Evolutionary conservation across 768 basidiomycete species (phyloP).

Genomic region (Panaeolus cyanescens): DNA sequence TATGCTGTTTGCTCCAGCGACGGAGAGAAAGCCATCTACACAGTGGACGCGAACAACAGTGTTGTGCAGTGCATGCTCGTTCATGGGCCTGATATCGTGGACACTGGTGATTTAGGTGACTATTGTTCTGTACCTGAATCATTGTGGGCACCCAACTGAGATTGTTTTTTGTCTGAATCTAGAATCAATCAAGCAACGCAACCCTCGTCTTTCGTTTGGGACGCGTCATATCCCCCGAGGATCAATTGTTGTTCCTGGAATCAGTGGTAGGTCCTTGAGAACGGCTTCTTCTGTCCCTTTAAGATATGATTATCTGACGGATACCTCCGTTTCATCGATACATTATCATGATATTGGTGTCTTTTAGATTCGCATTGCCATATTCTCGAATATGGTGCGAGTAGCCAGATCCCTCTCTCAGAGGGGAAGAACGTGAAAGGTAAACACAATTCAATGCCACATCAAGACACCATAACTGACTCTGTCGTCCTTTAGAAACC

Average conservation of each 20-base stretch:
- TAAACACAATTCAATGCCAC: constrained; percentile 15
- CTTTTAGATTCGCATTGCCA: constrained; percentile 77
- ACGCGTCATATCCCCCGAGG: constrained; percentile 51
- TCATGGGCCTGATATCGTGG: constrained; percentile 47
- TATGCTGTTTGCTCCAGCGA: constrained; percentile 67
- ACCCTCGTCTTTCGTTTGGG: neutral
- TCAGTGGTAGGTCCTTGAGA: constrained; percentile 54
- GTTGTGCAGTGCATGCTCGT: constrained; percentile 68
- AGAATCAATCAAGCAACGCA: neutral
- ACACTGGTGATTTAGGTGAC: constrained; percentile 57
- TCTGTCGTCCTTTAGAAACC: constrained; percentile 45
- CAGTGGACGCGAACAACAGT: constrained; percentile 57
- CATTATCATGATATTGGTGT: no score
- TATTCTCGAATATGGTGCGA: constrained; percentile 79
- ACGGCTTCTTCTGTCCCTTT: neutral
- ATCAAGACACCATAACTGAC: neutral
- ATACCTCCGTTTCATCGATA: no score
- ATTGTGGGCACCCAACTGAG: no score
- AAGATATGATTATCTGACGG: no score
- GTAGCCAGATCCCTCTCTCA: constrained; percentile 62
- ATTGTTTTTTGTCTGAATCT: no score
- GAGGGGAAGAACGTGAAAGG: constrained; percentile 62
- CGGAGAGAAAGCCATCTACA: constrained; percentile 55
- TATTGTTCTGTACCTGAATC: no score
- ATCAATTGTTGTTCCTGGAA: constrained; percentile 69